A percentile compares a stretch with the other conserved stretches of the same genome.
Evolutionary conservation across 2,329 filamentous ascomycete genomes (phyloP).

Genomic region (Aspergillus pseudotamarii): DNA sequence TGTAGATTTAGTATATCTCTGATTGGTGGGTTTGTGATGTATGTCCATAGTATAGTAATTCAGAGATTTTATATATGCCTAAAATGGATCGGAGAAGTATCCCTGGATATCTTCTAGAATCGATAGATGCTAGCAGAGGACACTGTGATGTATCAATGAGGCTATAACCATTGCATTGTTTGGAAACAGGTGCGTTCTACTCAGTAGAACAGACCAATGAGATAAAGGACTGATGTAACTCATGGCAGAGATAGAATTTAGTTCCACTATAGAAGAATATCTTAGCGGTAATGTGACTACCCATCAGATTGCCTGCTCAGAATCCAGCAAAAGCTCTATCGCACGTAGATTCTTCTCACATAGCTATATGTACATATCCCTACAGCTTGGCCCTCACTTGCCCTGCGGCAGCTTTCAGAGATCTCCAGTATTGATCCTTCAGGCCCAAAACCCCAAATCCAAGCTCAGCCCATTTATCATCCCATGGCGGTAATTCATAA

Average conservation of each 20-base stretch:
- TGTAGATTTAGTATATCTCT: not conserved
- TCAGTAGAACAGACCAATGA: no score
- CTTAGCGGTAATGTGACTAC: not conserved
- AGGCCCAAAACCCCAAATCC: slow-evolving; percentile 22
- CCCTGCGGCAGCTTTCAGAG: slow-evolving; percentile 1
- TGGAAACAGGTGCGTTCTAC: no score
- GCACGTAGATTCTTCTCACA: not conserved
- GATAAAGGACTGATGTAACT: no score
- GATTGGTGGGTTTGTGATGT: not conserved
- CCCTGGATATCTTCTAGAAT: no score
- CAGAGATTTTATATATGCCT: no score
- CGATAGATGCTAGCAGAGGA: no score
- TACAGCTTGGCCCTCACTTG: not conserved
- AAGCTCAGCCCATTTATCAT: slow-evolving; percentile 36
- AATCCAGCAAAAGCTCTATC: not conserved
- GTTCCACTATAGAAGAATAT: no score
- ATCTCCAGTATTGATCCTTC: slow-evolving; percentile 25
- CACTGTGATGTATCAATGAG: no score
- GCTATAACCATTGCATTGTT: no score
- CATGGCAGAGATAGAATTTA: no score
- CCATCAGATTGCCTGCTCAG: not conserved
- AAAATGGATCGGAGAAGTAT: no score
- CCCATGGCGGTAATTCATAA: slow-evolving; percentile 41
- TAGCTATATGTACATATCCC: not conserved
- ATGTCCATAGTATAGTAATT: not conserved